Evolutionary conservation across 495 filamentous ascomycete genomes (phyloP).

Genomic region (Aspergillus steynii): DNA sequence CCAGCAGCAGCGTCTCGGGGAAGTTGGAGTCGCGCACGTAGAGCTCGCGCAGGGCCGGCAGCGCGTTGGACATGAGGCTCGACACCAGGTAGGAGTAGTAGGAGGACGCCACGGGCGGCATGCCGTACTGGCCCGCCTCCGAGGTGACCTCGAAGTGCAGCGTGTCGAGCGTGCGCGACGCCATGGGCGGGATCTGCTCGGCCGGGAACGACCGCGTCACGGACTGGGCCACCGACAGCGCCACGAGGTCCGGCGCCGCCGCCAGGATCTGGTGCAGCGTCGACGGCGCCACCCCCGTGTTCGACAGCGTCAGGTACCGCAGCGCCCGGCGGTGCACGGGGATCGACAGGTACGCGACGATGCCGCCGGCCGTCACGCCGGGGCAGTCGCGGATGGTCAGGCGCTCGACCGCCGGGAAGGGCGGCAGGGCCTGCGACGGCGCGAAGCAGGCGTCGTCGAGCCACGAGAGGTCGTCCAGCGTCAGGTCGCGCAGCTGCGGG

Average conservation of each 20-base stretch:
- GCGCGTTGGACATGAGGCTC: constrained; percentile 70
- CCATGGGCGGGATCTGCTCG: constrained; percentile 60
- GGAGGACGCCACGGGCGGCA: constrained; percentile 60
- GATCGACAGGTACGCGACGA: constrained; percentile 61
- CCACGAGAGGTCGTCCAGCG: constrained; percentile 63
- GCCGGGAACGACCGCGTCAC: constrained; percentile 65
- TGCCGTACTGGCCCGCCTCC: constrained; percentile 48
- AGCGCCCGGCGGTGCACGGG: constrained; percentile 53
- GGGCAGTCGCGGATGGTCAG: constrained; percentile 68
- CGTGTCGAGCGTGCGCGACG: constrained; percentile 63
- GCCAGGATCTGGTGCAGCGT: constrained; percentile 65
- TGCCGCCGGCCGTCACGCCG: constrained; percentile 67
- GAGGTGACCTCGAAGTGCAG: constrained; percentile 82
- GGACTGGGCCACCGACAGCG: constrained; percentile 65
- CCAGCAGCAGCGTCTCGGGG: constrained; percentile 69
- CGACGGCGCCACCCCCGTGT: constrained; percentile 65
- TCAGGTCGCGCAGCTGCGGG: constrained; percentile 66
- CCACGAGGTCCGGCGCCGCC: constrained; percentile 58
- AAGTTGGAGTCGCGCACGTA: constrained; percentile 86
- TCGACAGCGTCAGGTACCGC: constrained; percentile 59
- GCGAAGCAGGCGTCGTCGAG: constrained; percentile 76
- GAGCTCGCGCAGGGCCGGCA: constrained; percentile 70
- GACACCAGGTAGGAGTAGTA: constrained; percentile 88
- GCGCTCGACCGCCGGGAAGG: constrained; percentile 69
- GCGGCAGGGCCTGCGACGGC: constrained; percentile 55